Conservation (phyloP, 345 rosid species). For the Excoecaria agallocha region DNA sequence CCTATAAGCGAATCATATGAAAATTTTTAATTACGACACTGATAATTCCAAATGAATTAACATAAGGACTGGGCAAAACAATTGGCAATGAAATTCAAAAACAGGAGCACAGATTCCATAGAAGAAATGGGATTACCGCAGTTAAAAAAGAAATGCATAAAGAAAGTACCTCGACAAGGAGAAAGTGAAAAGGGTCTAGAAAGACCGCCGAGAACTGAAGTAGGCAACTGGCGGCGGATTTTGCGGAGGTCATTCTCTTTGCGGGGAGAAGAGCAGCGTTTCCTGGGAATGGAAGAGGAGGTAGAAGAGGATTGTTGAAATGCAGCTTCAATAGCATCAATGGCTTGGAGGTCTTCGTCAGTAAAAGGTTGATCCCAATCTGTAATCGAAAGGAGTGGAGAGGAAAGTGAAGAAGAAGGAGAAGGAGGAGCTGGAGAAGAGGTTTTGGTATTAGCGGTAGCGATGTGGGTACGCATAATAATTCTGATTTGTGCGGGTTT, state of each 20-base stretch:
- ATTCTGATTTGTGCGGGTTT: not conserved
- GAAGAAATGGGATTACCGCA: not conserved
- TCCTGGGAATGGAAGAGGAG: constrained; percentile 16
- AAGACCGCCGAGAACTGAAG: constrained; percentile 42
- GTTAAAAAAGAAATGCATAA: not conserved
- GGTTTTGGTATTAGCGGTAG: too few relatives aligned
- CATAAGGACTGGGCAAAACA: not conserved
- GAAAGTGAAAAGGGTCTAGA: constrained; percentile 33
- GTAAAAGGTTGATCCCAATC: constrained; percentile 52
- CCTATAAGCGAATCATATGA: not conserved
- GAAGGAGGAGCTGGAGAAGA: too few relatives aligned
- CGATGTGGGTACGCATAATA: not conserved
- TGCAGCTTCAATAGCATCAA: constrained; percentile 63
- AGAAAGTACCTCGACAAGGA: constrained; percentile 34
- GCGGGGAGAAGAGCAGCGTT: constrained; percentile 19
- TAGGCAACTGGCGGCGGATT: constrained; percentile 51
- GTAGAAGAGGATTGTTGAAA: constrained; percentile 27
- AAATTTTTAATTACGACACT: not conserved
- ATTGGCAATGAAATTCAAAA: not conserved
- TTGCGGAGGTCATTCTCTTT: not conserved
- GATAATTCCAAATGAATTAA: not conserved
- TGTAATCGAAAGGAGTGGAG: constrained; percentile 9
- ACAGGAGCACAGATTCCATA: not conserved
- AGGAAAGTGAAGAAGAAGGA: not conserved
- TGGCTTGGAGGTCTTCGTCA: constrained; percentile 49